Percentiles rank a stretch among this genome's conserved stretches.
These are phyloP conservation scores for Oenanthe javanica DNA, from an alignment of 140 eudicot genomes.

Conservation along the genomic window DNA sequence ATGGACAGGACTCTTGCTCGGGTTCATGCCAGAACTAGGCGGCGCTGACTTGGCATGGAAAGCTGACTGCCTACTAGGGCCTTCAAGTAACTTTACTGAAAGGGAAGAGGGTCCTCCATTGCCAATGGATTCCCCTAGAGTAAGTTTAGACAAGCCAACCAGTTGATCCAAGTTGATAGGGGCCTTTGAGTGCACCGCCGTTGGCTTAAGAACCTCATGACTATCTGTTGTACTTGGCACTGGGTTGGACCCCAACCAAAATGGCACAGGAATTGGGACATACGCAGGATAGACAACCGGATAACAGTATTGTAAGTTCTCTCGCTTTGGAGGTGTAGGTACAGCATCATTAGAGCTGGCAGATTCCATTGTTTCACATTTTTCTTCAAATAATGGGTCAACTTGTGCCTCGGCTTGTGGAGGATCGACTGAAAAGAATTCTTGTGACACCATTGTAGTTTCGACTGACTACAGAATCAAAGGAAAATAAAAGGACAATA, in stretches of 20 bases:
- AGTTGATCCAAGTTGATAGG: slow-evolving; percentile 87
- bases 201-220: slow-evolving; percentile 83
- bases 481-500: neutral
- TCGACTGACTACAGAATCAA: slow-evolving; percentile 40
- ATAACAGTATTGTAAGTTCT: slow-evolving; percentile 42
- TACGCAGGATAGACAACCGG: slow-evolving; percentile 71
- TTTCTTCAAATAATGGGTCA: slow-evolving; percentile 53
- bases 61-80: slow-evolving; percentile 63
- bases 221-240: slow-evolving; percentile 40
- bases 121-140: slow-evolving; percentile 64
- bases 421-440: slow-evolving; percentile 41
- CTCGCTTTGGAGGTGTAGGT: slow-evolving; percentile 31
- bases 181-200: slow-evolving; percentile 79
- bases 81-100: slow-evolving; percentile 54
- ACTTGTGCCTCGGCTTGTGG: slow-evolving; percentile 43
- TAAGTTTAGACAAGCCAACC: slow-evolving; percentile 78
- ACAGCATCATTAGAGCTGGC: slow-evolving; percentile 52
- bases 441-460: slow-evolving; percentile 36
- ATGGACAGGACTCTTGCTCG: slow-evolving; percentile 39
- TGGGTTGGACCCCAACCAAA: slow-evolving; percentile 48
- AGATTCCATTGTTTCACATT: slow-evolving; percentile 83
- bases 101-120: slow-evolving; percentile 42
- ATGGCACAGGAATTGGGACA: slow-evolving; percentile 44
- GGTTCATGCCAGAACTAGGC: slow-evolving; percentile 27
- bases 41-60: slow-evolving; percentile 53